Evolutionary conservation across 495 filamentous ascomycete species (phyloP).

Genomic region (Viridothelium virens): DNA sequence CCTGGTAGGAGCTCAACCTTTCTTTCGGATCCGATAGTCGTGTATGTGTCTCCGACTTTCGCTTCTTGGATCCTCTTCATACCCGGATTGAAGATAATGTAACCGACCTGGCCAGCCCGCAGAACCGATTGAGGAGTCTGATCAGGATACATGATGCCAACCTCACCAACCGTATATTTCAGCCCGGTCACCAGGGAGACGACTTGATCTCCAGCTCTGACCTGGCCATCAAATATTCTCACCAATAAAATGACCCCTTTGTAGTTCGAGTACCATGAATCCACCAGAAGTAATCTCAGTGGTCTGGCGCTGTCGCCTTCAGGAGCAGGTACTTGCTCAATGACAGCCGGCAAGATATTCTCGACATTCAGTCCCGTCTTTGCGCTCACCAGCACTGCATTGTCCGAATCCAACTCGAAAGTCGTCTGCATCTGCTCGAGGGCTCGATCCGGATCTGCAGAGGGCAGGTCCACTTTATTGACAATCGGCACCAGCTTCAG

Average conservation of each 20-base stretch:
- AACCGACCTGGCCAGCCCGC: slow-evolving; percentile 89
- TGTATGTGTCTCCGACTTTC: slow-evolving; percentile 92
- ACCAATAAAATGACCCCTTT: slow-evolving; percentile 89
- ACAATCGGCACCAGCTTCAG: slow-evolving; percentile 81
- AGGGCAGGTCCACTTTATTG: slow-evolving; percentile 90
- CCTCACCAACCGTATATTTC: slow-evolving; percentile 88
- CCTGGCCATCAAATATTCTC: slow-evolving; percentile 79
- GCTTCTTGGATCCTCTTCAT: slow-evolving; percentile 96
- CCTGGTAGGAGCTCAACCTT: slow-evolving; percentile 74
- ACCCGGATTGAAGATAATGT: slow-evolving; percentile 92
- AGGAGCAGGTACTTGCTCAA: slow-evolving; percentile 76
- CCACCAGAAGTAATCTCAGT: slow-evolving; percentile 78
- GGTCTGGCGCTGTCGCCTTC: slow-evolving; percentile 62
- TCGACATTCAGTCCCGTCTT: slow-evolving; percentile 88
- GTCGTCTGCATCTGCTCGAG: slow-evolving; percentile 75
- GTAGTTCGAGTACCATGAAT: slow-evolving; percentile 96
- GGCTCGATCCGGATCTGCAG: slow-evolving; percentile 75
- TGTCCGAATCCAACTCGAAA: slow-evolving; percentile 78
- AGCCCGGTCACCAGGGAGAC: slow-evolving; percentile 76
- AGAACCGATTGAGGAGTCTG: slow-evolving; percentile 72
- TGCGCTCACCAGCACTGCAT: slow-evolving; percentile 79
- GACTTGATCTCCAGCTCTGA: slow-evolving; percentile 74
- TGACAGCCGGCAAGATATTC: slow-evolving; percentile 69
- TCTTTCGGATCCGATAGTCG: slow-evolving; percentile 70
- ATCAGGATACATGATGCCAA: slow-evolving; percentile 92